Percentiles rank a stretch among this genome's conserved stretches.
Conservation (phyloP, 1,284 basidiomycete species). For the Tetrapyrgos nigripes region DNA sequence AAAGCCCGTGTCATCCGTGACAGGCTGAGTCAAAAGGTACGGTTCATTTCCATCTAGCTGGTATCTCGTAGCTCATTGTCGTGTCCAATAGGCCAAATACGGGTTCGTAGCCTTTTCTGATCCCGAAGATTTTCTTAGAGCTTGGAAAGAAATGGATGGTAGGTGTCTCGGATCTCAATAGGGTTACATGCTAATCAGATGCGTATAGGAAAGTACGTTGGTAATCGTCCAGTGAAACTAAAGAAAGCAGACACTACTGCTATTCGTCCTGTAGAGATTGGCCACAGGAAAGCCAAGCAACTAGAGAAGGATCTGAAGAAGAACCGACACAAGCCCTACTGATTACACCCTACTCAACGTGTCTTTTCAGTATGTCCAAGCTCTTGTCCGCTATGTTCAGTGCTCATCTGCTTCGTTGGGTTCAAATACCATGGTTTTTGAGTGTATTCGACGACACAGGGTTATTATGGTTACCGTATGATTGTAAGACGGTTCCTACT, state of each 20-base stretch:
- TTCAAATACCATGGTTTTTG: neutral
- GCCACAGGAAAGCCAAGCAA: constrained; percentile 86
- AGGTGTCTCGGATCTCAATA: constrained; percentile 31
- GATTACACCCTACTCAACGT: constrained; percentile 15
- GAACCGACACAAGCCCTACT: constrained; percentile 81
- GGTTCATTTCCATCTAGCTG: constrained; percentile 9
- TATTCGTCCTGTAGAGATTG: constrained; percentile 92
- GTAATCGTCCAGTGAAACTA: constrained; percentile 91
- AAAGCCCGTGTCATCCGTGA: constrained; percentile 97
- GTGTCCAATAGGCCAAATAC: constrained; percentile 94
- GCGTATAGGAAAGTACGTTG: constrained; percentile 95
- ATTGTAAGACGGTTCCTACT: too few species aligned
- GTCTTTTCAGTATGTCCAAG: constrained; percentile 1
- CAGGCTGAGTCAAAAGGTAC: constrained; percentile 86
- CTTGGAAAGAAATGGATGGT: constrained; percentile 99
- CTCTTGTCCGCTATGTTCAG: neutral
- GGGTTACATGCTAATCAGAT: too few species aligned
- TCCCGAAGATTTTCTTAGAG: constrained; percentile 97
- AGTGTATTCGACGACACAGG: neutral
- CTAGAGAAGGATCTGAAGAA: constrained; percentile 84
- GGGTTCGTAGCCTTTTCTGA: constrained; percentile 98
- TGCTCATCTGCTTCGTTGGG: constrained; percentile 1
- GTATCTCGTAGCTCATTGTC: constrained; percentile 9
- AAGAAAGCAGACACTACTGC: constrained; percentile 86
- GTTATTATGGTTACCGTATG: neutral